These are phyloP conservation scores for Hapsidospora chrysogenum DNA, from an alignment of 495 filamentous ascomycete genomes.

Conservation along the genomic window DNA sequence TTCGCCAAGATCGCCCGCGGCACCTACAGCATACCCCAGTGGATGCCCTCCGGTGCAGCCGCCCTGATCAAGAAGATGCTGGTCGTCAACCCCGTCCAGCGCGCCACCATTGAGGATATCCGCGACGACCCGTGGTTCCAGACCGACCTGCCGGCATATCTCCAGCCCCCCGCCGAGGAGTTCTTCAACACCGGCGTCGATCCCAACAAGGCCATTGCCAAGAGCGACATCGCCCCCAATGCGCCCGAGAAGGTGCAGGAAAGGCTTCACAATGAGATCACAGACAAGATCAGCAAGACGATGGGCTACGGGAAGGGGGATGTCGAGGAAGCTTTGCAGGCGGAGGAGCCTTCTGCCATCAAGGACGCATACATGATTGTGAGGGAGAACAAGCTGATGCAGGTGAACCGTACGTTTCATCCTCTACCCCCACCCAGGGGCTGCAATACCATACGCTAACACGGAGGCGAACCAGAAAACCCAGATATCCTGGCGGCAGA, in stretches of 20 bases:
- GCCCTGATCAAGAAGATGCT: constrained; percentile 84
- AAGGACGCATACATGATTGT: constrained; percentile 98
- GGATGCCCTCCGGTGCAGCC: constrained; percentile 73
- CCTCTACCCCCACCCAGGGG: constrained; percentile 6
- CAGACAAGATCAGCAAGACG: constrained; percentile 86
- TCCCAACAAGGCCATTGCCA: constrained; percentile 72
- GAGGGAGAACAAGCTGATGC: constrained; percentile 95
- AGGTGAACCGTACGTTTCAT: constrained; percentile 60
- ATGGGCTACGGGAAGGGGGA: constrained; percentile 95
- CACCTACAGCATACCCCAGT: constrained; percentile 73
- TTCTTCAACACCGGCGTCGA: constrained; percentile 88
- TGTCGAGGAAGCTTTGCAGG: constrained; percentile 81
- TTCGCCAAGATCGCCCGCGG: constrained; percentile 36
- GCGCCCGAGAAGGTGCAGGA: constrained; percentile 65
- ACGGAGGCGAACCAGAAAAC: constrained; percentile 6
- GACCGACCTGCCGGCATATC: constrained; percentile 66
- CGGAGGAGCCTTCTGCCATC: constrained; percentile 88
- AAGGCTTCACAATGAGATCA: constrained; percentile 79
- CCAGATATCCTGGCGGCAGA: not conserved
- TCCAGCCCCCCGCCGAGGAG: constrained; percentile 81
- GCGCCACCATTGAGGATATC: constrained; percentile 86
- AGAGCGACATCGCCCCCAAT: constrained; percentile 56
- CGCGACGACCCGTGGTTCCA: constrained; percentile 91
- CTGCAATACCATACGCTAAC: constrained; percentile 15
- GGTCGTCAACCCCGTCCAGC: constrained; percentile 82